phyloP scores from a whole-genome alignment of 192 early-diverging fungal species.

The Coemansia sp. region DNA sequence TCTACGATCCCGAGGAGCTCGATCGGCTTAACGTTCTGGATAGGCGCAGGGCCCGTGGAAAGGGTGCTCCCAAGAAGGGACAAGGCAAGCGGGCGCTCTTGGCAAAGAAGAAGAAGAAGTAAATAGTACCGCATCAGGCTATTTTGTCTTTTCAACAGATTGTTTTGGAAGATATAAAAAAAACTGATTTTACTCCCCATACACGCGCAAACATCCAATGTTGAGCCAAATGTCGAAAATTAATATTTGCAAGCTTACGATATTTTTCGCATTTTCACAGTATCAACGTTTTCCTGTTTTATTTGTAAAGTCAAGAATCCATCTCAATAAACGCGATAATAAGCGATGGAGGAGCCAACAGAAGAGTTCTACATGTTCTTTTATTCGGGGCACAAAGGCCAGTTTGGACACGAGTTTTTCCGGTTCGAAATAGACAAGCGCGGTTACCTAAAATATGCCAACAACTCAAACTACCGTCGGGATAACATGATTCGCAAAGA shows the following conservation, averaged over 20 bases:
- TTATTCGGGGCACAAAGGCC: conserved; percentile 83
- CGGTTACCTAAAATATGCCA: conserved; percentile 91
- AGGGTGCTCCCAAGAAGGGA: conserved; percentile 76
- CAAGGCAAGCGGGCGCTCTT: conserved; percentile 47
- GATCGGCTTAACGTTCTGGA: conserved; percentile 67
- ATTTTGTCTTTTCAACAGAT: background rate
- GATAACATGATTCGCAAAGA: conserved; percentile 95
- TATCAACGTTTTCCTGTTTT: background rate
- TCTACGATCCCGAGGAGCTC: conserved; percentile 61
- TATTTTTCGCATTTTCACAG: background rate
- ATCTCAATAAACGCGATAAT: background rate
- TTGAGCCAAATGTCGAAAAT: too few relatives aligned
- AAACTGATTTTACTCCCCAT: too few relatives aligned
- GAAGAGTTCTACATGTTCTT: conserved; percentile 45
- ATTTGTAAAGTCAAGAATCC: background rate
- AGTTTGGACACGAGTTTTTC: conserved; percentile 98
- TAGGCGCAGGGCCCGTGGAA: conserved; percentile 67
- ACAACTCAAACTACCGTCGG: conserved; percentile 97
- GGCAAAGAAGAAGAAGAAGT: conserved; percentile 45
- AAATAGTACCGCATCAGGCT: background rate
- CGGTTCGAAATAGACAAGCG: conserved; percentile 92
- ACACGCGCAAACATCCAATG: too few relatives aligned
- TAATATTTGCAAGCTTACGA: too few relatives aligned
- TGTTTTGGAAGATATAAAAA: background rate
- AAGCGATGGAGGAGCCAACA: background rate